phyloP scores from a whole-genome alignment of 768 basidiomycete genomes.

The Leucosporidium yakuticum region DNA sequence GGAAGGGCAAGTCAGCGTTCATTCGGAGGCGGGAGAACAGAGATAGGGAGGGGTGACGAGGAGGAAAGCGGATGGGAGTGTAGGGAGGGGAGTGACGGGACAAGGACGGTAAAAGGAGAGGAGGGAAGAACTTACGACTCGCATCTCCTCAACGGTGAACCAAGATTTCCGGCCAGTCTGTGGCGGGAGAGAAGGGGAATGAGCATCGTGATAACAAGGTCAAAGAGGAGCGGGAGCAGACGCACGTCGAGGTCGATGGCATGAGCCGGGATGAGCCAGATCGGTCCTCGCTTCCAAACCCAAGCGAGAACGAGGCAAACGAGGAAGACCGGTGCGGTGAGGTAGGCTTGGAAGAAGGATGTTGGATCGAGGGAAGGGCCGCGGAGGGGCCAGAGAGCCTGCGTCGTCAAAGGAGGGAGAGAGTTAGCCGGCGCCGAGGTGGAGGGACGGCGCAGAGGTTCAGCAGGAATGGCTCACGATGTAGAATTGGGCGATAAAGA shows the following conservation, averaged over 20 bases:
- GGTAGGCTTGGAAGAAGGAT: constrained; percentile 3
- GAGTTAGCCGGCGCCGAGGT: constrained; percentile 10
- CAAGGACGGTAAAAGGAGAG: too few species aligned
- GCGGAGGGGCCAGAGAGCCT: not conserved
- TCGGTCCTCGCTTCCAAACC: constrained; percentile 30
- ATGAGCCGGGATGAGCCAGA: constrained; percentile 18
- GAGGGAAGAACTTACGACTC: too few species aligned
- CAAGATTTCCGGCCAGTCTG: too few species aligned
- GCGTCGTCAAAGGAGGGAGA: constrained; percentile 6
- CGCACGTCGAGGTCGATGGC: constrained; percentile 37
- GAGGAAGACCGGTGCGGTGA: constrained; percentile 31
- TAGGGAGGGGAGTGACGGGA: too few species aligned
- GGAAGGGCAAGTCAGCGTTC: too few species aligned
- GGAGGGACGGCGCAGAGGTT: too few species aligned
- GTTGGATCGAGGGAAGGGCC: constrained; percentile 22
- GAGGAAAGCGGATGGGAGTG: too few species aligned
- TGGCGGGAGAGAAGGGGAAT: too few species aligned
- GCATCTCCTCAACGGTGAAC: too few species aligned
- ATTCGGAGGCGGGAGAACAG: too few species aligned
- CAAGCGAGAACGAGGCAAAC: constrained; percentile 32
- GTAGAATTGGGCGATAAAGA: constrained; percentile 38
- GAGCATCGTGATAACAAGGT: too few species aligned
- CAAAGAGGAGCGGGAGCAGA: not conserved
- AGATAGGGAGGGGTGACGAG: too few species aligned
- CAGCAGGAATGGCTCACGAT: constrained; percentile 6